Base-by-base conservation (phyloP, 306 rosid genomes). In the Abrus precatorius region DNA sequence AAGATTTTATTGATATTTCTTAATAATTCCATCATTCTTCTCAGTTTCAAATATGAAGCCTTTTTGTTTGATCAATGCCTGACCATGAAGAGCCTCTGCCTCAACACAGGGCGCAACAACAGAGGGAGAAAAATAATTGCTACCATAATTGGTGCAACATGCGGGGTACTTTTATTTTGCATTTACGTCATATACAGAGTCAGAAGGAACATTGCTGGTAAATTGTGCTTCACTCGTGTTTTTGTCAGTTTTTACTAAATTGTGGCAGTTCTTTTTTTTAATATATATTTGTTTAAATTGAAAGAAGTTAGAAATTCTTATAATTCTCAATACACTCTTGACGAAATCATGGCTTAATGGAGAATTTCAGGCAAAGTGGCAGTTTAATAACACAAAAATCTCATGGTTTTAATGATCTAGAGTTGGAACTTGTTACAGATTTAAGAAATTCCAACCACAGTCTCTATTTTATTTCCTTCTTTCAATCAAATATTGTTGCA, bases 131-230 rank as follows among this genome's bases (percentile, higher is more conserved):
- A 9, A 8, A 10, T 27, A 7, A 28, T 28, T 7, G 13, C 12
- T 56, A 9, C 63, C 5, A 8, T 34, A 8, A 28, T 27, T 56
- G 63, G 34, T 2, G 13, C 13, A 27, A 3, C 8, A 0, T 27
- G 5, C 28, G 36, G 5, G 36, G 3, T 30, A 4, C 45, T 62
- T 13, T 34, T 1, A 62, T 1, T 12, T 62, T 62, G 28, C 28
- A 36, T 34, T 12, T 62, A 33, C 6, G 45, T 36, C 29, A 12
- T 5, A 12, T 34, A 13, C 68, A 62, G 68, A 12, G 45, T 62
- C 10, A 45, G 68, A 62, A 34, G 68, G 45, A 34, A 6, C 45
- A 6, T 62, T 12, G 9, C 68, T 62, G 47, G 68, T 62, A 62
- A 34, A 34, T 4, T 33, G 5, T 62, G 0, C 10, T 62, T 0